Conservation (phyloP, 108 stramenopile species). For the Cyclostephanos tholiformis region DNA sequence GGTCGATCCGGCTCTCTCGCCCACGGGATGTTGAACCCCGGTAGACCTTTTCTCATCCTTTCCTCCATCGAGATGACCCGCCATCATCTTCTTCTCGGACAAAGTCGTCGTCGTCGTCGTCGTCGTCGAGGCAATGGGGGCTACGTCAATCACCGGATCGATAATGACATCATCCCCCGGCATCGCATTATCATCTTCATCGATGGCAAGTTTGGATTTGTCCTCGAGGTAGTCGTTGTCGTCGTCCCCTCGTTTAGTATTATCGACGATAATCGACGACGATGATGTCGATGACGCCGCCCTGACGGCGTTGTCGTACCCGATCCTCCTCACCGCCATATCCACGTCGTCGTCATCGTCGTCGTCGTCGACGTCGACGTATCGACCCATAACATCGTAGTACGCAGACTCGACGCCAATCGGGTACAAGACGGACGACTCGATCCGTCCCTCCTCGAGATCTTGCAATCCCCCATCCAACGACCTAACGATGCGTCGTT, state of each 20-base stretch:
- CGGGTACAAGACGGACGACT: conserved; percentile 19
- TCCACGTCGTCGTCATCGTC: conserved; percentile 30
- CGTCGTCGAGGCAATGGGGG: neutral
- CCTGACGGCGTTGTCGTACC: conserved; percentile 47
- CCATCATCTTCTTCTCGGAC: neutral
- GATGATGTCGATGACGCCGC: conserved; percentile 30
- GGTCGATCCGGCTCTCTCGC: neutral
- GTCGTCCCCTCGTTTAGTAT: neutral
- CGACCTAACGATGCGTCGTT: conserved; percentile 64
- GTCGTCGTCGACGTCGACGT: conserved; percentile 25
- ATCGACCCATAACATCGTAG: conserved; percentile 10
- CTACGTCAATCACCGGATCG: conserved; percentile 37
- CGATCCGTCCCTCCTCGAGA: conserved; percentile 63
- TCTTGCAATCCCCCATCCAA: conserved; percentile 81
- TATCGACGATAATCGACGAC: neutral
- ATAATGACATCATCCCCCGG: conserved; percentile 51
- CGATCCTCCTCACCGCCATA: conserved; percentile 34
- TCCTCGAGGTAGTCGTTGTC: conserved; percentile 12
- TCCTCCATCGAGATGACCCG: conserved; percentile 6
- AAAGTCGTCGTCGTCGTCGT: neutral
- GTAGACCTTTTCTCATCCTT: conserved; percentile 2
- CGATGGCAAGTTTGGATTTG: conserved; percentile 14
- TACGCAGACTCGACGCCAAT: neutral
- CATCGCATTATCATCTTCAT: conserved; percentile 22
- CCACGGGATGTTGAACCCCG: neutral